phyloP scores from a whole-genome alignment of 495 filamentous ascomycete species.

The Trichoderma erinaceum region DNA sequence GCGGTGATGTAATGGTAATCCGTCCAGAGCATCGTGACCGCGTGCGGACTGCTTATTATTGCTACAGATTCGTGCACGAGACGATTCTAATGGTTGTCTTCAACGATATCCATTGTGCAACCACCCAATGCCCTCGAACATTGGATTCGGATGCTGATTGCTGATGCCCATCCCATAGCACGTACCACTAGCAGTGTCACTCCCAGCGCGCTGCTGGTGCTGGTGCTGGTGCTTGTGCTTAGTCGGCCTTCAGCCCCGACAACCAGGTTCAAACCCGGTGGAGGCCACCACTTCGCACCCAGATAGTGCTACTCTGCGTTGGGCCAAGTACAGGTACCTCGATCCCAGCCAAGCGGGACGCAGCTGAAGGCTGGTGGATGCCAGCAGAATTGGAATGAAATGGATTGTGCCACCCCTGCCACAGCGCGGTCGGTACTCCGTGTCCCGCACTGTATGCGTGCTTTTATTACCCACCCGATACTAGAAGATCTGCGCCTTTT shows the following conservation, averaged over 20 bases:
- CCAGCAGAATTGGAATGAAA: background rate
- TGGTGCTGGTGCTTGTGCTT: background rate
- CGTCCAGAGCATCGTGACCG: too few species aligned
- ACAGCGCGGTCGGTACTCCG: background rate
- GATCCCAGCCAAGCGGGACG: constrained; percentile 8
- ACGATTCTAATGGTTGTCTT: background rate
- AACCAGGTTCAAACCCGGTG: background rate
- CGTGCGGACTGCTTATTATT: too few species aligned
- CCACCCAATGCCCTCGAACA: too few species aligned
- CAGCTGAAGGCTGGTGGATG: constrained; percentile 7
- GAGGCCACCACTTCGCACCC: background rate
- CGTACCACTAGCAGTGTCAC: too few species aligned
- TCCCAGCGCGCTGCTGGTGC: background rate
- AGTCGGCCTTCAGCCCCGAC: background rate
- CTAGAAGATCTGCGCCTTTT: constrained; percentile 5
- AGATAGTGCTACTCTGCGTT: constrained; percentile 2
- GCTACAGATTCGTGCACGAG: too few species aligned
- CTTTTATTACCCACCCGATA: background rate
- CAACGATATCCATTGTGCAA: background rate
- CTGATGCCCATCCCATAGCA: too few species aligned
- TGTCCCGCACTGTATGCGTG: too few species aligned
- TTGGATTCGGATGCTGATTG: too few species aligned
- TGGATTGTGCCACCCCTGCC: background rate
- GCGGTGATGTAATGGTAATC: background rate
- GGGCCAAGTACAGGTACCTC: background rate